A percentile compares a stretch with the other conserved stretches of the same genome.
These are phyloP conservation scores for Trichoderma reesei DNA, from an alignment of 495 filamentous ascomycete species.

Conservation along the genomic window DNA sequence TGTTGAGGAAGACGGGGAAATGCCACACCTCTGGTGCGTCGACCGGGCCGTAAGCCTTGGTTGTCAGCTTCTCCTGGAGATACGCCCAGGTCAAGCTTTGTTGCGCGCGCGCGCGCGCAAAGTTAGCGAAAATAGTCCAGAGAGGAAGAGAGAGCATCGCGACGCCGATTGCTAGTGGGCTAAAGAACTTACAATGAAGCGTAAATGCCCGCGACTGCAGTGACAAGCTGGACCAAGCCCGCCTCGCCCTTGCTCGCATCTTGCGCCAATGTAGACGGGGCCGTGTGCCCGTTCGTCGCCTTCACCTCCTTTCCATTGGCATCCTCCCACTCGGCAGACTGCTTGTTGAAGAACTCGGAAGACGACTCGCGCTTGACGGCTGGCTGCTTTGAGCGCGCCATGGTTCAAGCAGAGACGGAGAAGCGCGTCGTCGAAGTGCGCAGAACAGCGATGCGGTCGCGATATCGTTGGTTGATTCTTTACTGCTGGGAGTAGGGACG, in stretches of 20 bases:
- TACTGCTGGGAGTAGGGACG: slow-evolving; percentile 11
- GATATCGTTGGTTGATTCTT: too few species aligned
- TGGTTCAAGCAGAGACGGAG: slow-evolving; percentile 21
- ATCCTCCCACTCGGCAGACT: slow-evolving; percentile 11
- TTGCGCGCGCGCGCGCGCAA: neutral
- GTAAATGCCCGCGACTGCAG: slow-evolving; percentile 91
- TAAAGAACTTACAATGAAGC: slow-evolving; percentile 69
- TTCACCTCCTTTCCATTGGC: slow-evolving; percentile 4
- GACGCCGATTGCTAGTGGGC: neutral
- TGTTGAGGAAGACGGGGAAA: slow-evolving; percentile 89
- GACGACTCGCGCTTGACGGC: slow-evolving; percentile 56
- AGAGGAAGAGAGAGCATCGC: neutral
- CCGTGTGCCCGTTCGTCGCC: slow-evolving; percentile 8
- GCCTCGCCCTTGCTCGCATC: slow-evolving; percentile 32
- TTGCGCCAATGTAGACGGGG: neutral
- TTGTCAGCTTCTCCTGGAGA: slow-evolving; percentile 95
- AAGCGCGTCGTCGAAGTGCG: neutral
- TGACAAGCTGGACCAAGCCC: slow-evolving; percentile 59
- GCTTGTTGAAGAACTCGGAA: slow-evolving; percentile 45
- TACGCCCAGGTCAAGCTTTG: slow-evolving; percentile 88
- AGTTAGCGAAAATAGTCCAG: slow-evolving; percentile 11
- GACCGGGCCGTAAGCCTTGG: slow-evolving; percentile 67
- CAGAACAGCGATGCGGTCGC: neutral
- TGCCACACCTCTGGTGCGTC: slow-evolving; percentile 63
- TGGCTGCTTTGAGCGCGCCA: slow-evolving; percentile 66